Conservation (phyloP, 192 early-diverging fungal species). For the Podila verticillata region DNA sequence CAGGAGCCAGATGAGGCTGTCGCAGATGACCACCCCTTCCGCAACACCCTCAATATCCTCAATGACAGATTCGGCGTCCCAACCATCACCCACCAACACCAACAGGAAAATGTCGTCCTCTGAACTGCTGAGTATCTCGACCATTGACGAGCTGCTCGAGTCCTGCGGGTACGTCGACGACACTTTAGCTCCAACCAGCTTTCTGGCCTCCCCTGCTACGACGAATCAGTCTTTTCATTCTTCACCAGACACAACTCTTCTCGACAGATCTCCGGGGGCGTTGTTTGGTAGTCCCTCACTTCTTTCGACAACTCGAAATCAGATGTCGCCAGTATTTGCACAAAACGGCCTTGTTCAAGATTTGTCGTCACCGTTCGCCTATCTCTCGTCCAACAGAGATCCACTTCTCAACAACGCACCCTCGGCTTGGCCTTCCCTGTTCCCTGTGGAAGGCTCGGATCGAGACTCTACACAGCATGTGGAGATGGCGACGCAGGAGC, state of each 20-base stretch:
- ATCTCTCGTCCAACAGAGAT: conserved; percentile 10
- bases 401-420: conserved; percentile 18
- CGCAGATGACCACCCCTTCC: conserved; percentile 4
- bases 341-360: conserved; percentile 13
- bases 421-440: conserved; percentile 22
- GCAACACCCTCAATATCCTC: neutral
- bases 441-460: conserved; percentile 5
- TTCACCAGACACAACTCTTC: neutral
- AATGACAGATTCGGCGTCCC: neutral
- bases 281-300: neutral
- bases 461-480: neutral
- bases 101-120: conserved; percentile 19
- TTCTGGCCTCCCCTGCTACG: conserved; percentile 11
- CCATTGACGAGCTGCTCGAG: conserved; percentile 29
- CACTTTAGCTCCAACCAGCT: neutral
- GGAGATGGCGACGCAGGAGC: neutral
- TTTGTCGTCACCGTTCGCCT: conserved; percentile 20
- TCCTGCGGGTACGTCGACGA: conserved; percentile 34
- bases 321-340: neutral
- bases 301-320: neutral
- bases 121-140: conserved; percentile 31
- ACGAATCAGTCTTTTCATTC: conserved; percentile 17
- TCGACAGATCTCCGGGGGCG: neutral
- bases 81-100: neutral
- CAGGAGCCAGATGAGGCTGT: conserved; percentile 15